Evolutionary conservation across 768 basidiomycete genomes (phyloP).

Genomic region (Tulasnella sp.): DNA sequence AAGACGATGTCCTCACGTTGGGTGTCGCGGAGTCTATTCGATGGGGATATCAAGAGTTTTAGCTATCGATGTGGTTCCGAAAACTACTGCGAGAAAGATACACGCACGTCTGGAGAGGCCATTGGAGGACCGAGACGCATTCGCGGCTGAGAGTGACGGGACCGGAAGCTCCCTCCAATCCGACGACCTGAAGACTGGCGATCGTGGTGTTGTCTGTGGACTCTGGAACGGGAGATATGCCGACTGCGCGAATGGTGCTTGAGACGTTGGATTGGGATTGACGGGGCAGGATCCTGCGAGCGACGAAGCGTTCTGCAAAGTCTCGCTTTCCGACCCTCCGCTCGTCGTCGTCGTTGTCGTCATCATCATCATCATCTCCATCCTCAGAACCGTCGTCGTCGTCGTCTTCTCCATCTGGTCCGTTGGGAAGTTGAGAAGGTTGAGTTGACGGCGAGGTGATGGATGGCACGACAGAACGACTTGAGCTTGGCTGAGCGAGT

Average conservation of each 20-base stretch:
- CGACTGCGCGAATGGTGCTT: not conserved
- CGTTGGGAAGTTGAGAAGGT: not conserved
- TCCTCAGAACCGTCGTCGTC: conserved; percentile 10
- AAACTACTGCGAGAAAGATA: not conserved
- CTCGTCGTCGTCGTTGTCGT: conserved; percentile 17
- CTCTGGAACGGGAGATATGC: not conserved
- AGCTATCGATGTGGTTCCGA: not conserved
- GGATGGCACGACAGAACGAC: not conserved
- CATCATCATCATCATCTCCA: conserved; percentile 15
- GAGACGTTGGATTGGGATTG: not conserved
- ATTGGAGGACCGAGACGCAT: conserved; percentile 55
- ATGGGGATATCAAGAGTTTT: not conserved
- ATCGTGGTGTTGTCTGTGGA: not conserved
- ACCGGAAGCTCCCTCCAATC: not conserved
- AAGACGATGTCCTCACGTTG: conserved; percentile 70
- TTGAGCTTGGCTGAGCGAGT: not conserved
- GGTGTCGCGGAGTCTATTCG: conserved; percentile 49
- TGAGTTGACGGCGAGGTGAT: not conserved
- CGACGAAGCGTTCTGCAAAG: not conserved
- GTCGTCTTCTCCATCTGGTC: conserved; percentile 12
- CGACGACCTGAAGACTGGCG: not conserved
- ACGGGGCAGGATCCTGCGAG: not conserved
- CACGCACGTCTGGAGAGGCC: conserved; percentile 57
- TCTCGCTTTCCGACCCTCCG: not conserved
- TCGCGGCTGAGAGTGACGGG: conserved; percentile 28